phyloP scores from a whole-genome alignment of 1,139 yeast species.

The Geotrichum macrosporum region DNA sequence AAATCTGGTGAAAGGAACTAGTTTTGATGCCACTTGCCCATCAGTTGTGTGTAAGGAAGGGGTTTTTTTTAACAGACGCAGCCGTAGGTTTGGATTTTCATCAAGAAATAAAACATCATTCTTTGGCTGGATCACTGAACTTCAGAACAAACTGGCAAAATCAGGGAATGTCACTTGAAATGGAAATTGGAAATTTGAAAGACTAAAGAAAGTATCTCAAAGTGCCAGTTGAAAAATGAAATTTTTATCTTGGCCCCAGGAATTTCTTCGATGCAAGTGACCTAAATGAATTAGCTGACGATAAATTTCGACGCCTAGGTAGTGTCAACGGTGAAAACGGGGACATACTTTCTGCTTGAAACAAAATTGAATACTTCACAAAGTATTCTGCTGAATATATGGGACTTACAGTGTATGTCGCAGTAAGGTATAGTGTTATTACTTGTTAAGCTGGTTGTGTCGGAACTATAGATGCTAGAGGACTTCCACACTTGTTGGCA shows the following conservation, averaged over 20 bases:
- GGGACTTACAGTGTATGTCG: slow-evolving; percentile 73
- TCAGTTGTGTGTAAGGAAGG: slow-evolving; percentile 70
- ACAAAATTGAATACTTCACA: slow-evolving; percentile 68
- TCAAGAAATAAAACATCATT: slow-evolving; percentile 72
- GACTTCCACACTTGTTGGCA: slow-evolving; percentile 36
- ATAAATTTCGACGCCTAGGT: slow-evolving; percentile 75
- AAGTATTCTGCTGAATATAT: slow-evolving; percentile 69
- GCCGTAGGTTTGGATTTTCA: slow-evolving; percentile 91
- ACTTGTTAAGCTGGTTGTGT: slow-evolving; percentile 99
- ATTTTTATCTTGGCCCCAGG: slow-evolving; percentile 90
- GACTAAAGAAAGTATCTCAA: slow-evolving; percentile 85
- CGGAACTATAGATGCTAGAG: slow-evolving; percentile 92
- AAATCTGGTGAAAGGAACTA: slow-evolving; percentile 69
- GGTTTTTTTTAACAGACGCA: slow-evolving; percentile 53
- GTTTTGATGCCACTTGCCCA: slow-evolving; percentile 97
- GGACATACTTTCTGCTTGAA: slow-evolving; percentile 79
- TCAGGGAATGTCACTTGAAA: slow-evolving; percentile 93
- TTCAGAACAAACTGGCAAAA: slow-evolving; percentile 70
- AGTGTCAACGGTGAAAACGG: slow-evolving; percentile 76
- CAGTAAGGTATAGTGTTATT: slow-evolving; percentile 91
- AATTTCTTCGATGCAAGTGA: slow-evolving; percentile 67
- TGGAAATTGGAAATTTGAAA: slow-evolving; percentile 94
- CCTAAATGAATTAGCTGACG: slow-evolving; percentile 69
- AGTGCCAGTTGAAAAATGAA: slow-evolving; percentile 55
- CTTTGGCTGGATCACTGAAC: slow-evolving; percentile 99